Conservation (phyloP, 495 filamentous ascomycete species). For the Talaromyces borbonicus region DNA sequence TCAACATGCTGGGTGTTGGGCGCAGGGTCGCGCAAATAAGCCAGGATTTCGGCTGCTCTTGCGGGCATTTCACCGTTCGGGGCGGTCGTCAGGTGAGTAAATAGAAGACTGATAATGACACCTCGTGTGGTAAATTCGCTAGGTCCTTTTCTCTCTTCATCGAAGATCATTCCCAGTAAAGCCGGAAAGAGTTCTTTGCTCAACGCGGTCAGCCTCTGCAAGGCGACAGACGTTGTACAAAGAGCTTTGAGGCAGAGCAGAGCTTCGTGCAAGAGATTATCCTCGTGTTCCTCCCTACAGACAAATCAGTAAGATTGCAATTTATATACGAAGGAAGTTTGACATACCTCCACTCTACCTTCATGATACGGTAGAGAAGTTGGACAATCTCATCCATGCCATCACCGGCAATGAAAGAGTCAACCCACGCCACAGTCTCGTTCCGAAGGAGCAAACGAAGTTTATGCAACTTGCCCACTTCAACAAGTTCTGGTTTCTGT, state of each 20-base stretch:
- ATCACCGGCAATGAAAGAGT: conserved; percentile 76
- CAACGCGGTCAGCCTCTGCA: conserved; percentile 70
- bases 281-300: conserved; percentile 87
- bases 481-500: conserved; percentile 67
- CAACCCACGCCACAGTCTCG: conserved; percentile 91
- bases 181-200: conserved; percentile 77
- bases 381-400: conserved; percentile 88
- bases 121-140: conserved; percentile 88
- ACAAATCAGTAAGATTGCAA: conserved; percentile 14
- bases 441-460: conserved; percentile 82
- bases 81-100: conserved; percentile 65
- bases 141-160: conserved; percentile 93
- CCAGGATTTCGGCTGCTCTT: conserved; percentile 59
- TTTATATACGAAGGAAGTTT: conserved; percentile 1
- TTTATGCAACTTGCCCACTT: conserved; percentile 92
- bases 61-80: conserved; percentile 38
- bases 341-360: conserved; percentile 88
- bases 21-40: conserved; percentile 72
- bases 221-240: conserved; percentile 77
- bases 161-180: conserved; percentile 80
- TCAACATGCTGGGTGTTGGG: conserved; percentile 67
- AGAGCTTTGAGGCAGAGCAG: conserved; percentile 90
- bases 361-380: conserved; percentile 80
- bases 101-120: conserved; percentile 77
- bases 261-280: conserved; percentile 82